Evolutionary conservation across 805 yeast genomes (phyloP), one percentile per base, ranked within the genome.

Genomic region (Wickerhamomyces bovis): DNA sequence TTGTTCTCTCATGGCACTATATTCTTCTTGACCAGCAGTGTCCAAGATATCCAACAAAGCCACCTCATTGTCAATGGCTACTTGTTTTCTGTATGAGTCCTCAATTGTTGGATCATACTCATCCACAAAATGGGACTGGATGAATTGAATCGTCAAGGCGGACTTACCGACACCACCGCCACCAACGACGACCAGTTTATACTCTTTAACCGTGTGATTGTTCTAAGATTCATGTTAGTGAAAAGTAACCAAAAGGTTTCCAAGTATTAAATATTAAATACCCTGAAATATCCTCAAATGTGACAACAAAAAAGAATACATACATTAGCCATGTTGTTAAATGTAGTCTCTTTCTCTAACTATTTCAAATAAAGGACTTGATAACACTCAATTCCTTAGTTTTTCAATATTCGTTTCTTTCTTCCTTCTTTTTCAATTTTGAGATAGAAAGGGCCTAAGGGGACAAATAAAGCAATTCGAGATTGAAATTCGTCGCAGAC

Each of bases 111-210:
- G 99, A 68, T 94, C 99, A 61, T 94, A 94, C 65, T 94, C 99
- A 65, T 90, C 97, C 28, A 92, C 96, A 62, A 94, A 94, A 60
- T 90, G 97, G 31, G 89, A 80, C 66, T 92, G 98, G 46, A 94
- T 89, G 61, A 94, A 76, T 67, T 94, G 96, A 54, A 94, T 94
- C 23, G 99, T 94, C 53, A 94, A 72, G 6, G 99, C 98, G 21
- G 95, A 85, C 67, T 94, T 94, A 69, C 99, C 99, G 46, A 94
- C 99, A 69, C 97, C 97, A 63, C 98, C 98, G 36, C 97, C 97
- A 47, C 98, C 99, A 47, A 92, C 97, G 40, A 92, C 97, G 5
- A 94, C 99, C 49, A 94, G 70, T 64, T 95, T 89, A 65, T 83
- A 92, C 67, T 90, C 97, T 66, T 85, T 77, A 47, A 78, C 73